Base-by-base conservation (phyloP, 176 grass and related monocot species). In the Zea luxurians region DNA sequence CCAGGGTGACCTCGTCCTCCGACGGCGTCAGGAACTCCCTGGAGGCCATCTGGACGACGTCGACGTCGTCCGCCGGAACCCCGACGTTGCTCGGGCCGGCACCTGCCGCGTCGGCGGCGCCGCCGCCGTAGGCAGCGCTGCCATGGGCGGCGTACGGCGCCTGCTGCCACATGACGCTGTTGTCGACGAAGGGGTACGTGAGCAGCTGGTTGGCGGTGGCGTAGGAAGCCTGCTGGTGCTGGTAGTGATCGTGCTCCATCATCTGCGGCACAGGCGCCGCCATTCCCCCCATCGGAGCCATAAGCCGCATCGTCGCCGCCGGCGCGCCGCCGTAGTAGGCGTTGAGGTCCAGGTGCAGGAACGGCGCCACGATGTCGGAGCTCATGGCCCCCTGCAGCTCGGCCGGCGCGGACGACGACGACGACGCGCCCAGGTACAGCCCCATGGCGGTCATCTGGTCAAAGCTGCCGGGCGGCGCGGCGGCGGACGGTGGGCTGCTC, bases 1-100 rank as follows among this genome's bases (percentile, higher is more conserved):
- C 10, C 2, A 87, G 80, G 1, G 61, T 83, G 8, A 60, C 52
- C 68, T 87, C 86, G 5, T 83, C 68, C 8, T 73, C 43, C 0
- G 68, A 78, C 36, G 71, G 84, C 4, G 9, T 83, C 80, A 74
- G 49, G 44, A 87, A 83, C 68, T 87, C 61, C 80, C 68, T 67
- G 5, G 86, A 83, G n/a, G 86, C 86, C 86, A 83, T 83, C 68
- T 83, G 86, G 4, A 74, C 74, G 13, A 83, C 80, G 71, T 86
- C 77, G 4, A 46, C 16, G 66, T 85, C 78, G 78, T 61, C 78
- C 1, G 2, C 10, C 27, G 4, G 10, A 18, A 2, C 17, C 43
- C 8, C 15, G 11, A 17, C 43, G 6, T 72, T 68, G 16, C 43
- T n/a, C 35, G 62, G 48, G 49, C 78, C 59, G 50, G 8, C 20